phyloP scores from a whole-genome alignment of 2,329 filamentous ascomycete species.

The Cladobotryum mycophilum region DNA sequence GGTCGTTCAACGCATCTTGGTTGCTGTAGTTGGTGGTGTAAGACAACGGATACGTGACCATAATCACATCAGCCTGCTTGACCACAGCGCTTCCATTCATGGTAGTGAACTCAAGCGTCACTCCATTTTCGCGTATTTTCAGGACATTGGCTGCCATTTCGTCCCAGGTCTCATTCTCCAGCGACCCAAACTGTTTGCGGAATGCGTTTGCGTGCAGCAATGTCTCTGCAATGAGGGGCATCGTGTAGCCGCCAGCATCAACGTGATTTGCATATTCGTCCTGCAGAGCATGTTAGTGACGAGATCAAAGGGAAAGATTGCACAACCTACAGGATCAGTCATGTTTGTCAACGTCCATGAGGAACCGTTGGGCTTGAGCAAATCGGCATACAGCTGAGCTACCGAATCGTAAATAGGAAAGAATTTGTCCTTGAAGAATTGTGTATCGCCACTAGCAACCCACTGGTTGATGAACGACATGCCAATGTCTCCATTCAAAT shows the following conservation, averaged over 20 bases:
- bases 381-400: constrained; percentile 54
- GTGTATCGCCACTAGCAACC: constrained; percentile 19
- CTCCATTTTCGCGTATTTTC: constrained; percentile 22
- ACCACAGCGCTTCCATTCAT: constrained; percentile 62
- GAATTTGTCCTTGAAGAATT: constrained; percentile 26
- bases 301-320: not conserved
- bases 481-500: constrained; percentile 63
- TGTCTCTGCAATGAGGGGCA: constrained; percentile 51
- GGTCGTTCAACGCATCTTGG: constrained; percentile 15
- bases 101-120: constrained; percentile 58
- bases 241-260: constrained; percentile 64
- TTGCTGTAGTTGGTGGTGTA: constrained; percentile 41
- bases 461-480: constrained; percentile 29
- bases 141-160: constrained; percentile 17
- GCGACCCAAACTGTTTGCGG: constrained; percentile 47
- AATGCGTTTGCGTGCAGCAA: constrained; percentile 52
- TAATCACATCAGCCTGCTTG: constrained; percentile 64
- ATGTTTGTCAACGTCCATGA: constrained; percentile 52
- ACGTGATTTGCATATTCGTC: constrained; percentile 64
- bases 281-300: constrained; percentile 18
- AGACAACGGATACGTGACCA: constrained; percentile 57
- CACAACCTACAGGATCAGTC: constrained; percentile 58
- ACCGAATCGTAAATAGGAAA: constrained; percentile 60
- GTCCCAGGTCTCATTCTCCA: constrained; percentile 41
- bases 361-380: constrained; percentile 54